Percentiles rank a stretch among this genome's conserved stretches.
Evolutionary conservation across 495 filamentous ascomycete species (phyloP).

Genomic region (Xylaria cubensis): DNA sequence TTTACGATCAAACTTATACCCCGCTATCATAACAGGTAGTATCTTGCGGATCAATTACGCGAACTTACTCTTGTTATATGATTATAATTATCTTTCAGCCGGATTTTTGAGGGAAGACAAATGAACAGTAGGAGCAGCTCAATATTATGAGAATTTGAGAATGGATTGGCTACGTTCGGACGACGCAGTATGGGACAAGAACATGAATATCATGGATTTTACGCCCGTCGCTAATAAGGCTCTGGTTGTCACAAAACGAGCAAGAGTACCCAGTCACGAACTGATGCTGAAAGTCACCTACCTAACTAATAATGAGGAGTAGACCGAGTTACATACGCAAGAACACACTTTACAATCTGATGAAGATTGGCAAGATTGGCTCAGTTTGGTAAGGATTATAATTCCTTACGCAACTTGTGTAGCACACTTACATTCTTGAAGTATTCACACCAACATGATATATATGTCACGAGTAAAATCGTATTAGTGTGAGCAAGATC

Average conservation of each 20-base stretch:
- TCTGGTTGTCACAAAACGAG: background rate
- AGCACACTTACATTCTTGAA: background rate
- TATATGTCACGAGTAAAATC: background rate
- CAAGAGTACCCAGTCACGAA: background rate
- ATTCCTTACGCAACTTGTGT: background rate
- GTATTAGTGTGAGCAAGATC: background rate
- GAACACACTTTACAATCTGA: constrained; percentile 7
- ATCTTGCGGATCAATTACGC: background rate
- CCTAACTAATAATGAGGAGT: background rate
- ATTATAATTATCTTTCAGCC: background rate
- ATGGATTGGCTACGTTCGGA: constrained; percentile 15
- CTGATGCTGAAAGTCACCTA: background rate
- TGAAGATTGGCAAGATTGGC: constrained; percentile 6
- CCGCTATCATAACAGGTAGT: background rate
- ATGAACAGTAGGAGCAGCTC: background rate
- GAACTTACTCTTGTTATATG: background rate
- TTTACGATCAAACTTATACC: background rate
- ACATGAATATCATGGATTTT: constrained; percentile 3
- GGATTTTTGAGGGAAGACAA: background rate
- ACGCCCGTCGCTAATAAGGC: background rate
- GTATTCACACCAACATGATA: background rate
- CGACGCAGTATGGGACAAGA: background rate
- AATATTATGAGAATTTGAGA: background rate
- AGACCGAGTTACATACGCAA: background rate
- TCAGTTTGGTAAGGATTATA: background rate